A percentile compares a stretch with the other conserved stretches of the same genome.
These are phyloP conservation scores for Halophytophthora batemanensis DNA, from an alignment of 352 stramenopile genomes.

Conservation along the genomic window DNA sequence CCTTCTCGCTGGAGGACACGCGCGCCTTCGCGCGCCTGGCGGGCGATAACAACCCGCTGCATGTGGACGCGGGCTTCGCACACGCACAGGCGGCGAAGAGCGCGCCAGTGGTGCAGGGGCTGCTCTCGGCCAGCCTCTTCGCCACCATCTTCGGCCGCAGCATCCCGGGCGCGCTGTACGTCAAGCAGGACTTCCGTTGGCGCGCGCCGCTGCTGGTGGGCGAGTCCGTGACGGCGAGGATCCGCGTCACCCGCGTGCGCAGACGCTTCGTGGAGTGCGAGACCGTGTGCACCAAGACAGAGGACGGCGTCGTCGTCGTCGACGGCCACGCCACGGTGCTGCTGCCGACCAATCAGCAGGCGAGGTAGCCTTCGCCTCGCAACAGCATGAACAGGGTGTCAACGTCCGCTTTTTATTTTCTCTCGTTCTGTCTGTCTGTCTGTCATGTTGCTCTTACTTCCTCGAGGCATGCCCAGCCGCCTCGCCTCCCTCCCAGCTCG, in stretches of 20 bases:
- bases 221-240: slow-evolving; percentile 53
- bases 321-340: slow-evolving; percentile 69
- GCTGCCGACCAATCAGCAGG: slow-evolving; percentile 22
- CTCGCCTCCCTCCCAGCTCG: too few relatives aligned
- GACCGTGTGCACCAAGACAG: slow-evolving; percentile 52
- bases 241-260: slow-evolving; percentile 54
- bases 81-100: slow-evolving; percentile 15
- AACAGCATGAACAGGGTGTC: too few relatives aligned
- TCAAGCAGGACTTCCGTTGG: slow-evolving; percentile 71
- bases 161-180: slow-evolving; percentile 72
- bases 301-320: slow-evolving; percentile 50
- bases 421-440: too few relatives aligned
- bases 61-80: slow-evolving; percentile 52
- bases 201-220: slow-evolving; percentile 57
- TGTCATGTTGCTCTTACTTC: too few relatives aligned
- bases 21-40: slow-evolving; percentile 56
- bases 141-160: slow-evolving; percentile 76
- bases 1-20: slow-evolving; percentile 63
- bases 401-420: slow-evolving; percentile 1
- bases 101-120: slow-evolving; percentile 72
- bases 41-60: slow-evolving; percentile 76
- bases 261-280: slow-evolving; percentile 77
- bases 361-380: neutral
- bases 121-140: slow-evolving; percentile 77
- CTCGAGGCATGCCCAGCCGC: too few relatives aligned